Evolutionary conservation across 2,329 filamentous ascomycete genomes (phyloP), one percentile per base, ranked within the genome.

Genomic region (Annulohypoxylon truncatum): DNA sequence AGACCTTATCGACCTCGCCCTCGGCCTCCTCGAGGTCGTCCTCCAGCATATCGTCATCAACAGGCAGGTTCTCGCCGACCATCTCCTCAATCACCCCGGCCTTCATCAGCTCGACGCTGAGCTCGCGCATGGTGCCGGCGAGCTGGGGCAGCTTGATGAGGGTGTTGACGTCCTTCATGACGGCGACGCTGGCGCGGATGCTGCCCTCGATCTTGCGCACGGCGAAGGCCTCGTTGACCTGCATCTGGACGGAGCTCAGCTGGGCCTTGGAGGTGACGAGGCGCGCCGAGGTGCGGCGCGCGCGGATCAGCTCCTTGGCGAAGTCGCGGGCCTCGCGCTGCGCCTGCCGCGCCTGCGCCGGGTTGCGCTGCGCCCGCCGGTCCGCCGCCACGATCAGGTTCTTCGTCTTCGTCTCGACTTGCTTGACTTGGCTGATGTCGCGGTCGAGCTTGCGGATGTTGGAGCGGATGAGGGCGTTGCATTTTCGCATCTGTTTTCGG

Each of bases 1-100:
- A 83, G 10, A 98, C 90, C 85, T 95, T 96, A 76, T 98, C 94
- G 8, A 98, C 93, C 83, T 98, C 95, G 18, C 82, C 82, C 76
- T 92, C 90, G 1, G 86, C 89, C 78, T 93, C 90, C 73, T 94
- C 92, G 63, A 89, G 85, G 67, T 93, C 92, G 64, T 92, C 89
- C 62, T 92, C 87, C 56, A 88, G 83, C 72, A 93, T 82, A 71
- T 90, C 80, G 61, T 90, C 80, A 61, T 94, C 90, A 70, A 90
- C 87, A n/a, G 94, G 93, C 70, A 98, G 82, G 44, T 86, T 89
- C 77, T 98, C 95, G 50, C 90, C 92, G 3, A 97, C 89, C 92
- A 98, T 97, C 82, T 99, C 96, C 83, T 98, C 95, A 66, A 98
- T 97, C 71, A 99, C 95, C 13, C 95, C 96, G 2, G 96, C 95